Conservation (phyloP, 2,329 filamentous ascomycete genomes). For the Hypoxylon sp. region DNA sequence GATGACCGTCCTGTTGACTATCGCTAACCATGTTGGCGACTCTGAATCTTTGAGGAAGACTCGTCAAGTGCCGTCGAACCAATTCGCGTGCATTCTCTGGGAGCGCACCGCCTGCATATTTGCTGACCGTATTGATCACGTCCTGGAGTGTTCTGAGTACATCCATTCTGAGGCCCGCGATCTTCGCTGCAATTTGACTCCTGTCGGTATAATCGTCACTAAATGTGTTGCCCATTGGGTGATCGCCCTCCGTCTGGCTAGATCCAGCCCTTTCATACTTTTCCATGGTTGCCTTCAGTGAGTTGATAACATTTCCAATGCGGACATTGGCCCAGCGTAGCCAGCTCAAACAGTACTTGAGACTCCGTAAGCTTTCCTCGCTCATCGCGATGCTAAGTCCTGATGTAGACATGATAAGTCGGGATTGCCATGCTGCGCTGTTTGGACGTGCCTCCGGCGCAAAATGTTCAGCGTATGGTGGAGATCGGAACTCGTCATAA, state of each 20-base stretch:
- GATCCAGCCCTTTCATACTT: constrained; percentile 73
- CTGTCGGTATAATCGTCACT: constrained; percentile 51
- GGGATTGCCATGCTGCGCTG: constrained; percentile 73
- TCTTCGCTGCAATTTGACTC: constrained; percentile 64
- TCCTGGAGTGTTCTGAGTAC: constrained; percentile 82
- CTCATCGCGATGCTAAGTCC: constrained; percentile 92
- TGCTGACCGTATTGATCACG: constrained; percentile 85
- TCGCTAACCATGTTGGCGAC: constrained; percentile 66
- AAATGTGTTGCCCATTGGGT: constrained; percentile 37
- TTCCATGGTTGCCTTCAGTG: constrained; percentile 77
- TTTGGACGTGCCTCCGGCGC: constrained; percentile 45
- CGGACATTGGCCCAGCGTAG: constrained; percentile 83
- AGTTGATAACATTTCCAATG: constrained; percentile 77
- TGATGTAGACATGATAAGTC: constrained; percentile 88
- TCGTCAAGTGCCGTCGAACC: constrained; percentile 84
- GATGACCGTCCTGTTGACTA: constrained; percentile 42
- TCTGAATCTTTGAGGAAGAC: constrained; percentile 83
- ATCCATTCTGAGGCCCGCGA: constrained; percentile 73
- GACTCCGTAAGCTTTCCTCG: constrained; percentile 81
- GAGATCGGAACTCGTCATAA: constrained; percentile 81
- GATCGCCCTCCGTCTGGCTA: constrained; percentile 35
- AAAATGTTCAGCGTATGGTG: constrained; percentile 73
- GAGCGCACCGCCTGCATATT: constrained; percentile 88
- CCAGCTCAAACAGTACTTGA: constrained; percentile 85
- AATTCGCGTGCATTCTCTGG: constrained; percentile 87